Evolutionary conservation across 164 flowering plant species (phyloP), one percentile per base, ranked within the genome.

Genomic region (Annona cherimola): DNA sequence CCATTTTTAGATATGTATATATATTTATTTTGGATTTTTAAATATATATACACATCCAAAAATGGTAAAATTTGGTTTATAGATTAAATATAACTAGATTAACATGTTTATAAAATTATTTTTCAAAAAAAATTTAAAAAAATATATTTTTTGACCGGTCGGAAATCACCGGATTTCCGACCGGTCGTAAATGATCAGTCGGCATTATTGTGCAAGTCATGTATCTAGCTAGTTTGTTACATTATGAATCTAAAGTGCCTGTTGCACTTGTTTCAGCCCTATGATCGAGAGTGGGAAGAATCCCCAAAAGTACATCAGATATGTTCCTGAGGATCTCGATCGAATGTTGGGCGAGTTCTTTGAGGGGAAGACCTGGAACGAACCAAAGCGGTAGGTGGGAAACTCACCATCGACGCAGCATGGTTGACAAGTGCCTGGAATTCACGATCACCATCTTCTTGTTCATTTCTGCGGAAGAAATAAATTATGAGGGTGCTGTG

Each of bases 341-440:
- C 86, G 88, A 14, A 93, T 95, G 96, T 77, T 95, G 68, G 84
- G 84, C 64, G 97, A 95, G 74, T 93, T 95, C 72, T 95, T 95
- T 69, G 99, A 93, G 68, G 97, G 97, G 35, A 95, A 93, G 81
- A 86, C 84, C 26, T 85, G 81, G 86, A 81, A 72, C 66, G 99
- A 92, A 57, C 88, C 61, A 4, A 89, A 79, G 84, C 85, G 94
- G 59, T 94, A 77, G 77, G 26, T 43, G 2, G 67, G 11, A 66
- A n/a, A 43, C 44, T 42, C 69, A 50, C 57, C 11, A 16, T 9
- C 14, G 1, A 16, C 14, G 57, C 14, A 9, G 57, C 35, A 26
- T 26, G 14, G 57, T 50, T 50, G 9, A 16, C 14, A 50, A 50
- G 57, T 50, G 14, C 57, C 57, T 7, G 14, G 9, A 16, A 9